These are phyloP conservation scores for Linnemannia exigua DNA, from an alignment of 192 early-diverging fungal genomes.

Conservation along the genomic window DNA sequence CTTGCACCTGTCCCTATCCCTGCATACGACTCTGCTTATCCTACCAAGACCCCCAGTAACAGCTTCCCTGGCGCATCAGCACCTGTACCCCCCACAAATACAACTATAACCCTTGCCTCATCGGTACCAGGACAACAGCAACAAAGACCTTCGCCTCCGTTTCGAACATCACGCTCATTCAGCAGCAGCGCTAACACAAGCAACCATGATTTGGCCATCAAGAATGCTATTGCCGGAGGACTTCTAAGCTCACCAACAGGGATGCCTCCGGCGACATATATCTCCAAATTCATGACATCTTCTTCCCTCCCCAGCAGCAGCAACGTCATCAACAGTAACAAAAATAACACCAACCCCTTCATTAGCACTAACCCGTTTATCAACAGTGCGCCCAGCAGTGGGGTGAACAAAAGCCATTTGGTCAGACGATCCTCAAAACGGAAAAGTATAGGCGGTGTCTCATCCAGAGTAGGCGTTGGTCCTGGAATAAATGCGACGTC, in stretches of 20 bases:
- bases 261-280: slow-evolving; percentile 8
- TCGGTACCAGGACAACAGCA: neutral
- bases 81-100: neutral
- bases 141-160: neutral
- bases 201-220: slow-evolving; percentile 3
- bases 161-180: neutral
- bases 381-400: neutral
- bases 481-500: neutral
- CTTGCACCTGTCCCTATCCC: neutral
- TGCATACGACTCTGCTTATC: neutral
- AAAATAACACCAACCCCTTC: neutral
- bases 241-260: slow-evolving; percentile 17
- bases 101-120: neutral
- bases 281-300: slow-evolving; percentile 6
- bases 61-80: neutral
- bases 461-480: neutral
- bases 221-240: slow-evolving; percentile 16
- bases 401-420: neutral
- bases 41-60: neutral
- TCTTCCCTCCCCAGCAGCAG: neutral
- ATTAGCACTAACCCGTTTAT: neutral
- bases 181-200: slow-evolving; percentile 8
- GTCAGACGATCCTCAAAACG: slow-evolving; percentile 14
- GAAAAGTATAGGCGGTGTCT: slow-evolving; percentile 1
- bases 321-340: neutral